Percentiles rank a stretch among this genome's conserved stretches.
These are phyloP conservation scores for Termitomyces sp. DNA, from an alignment of 768 basidiomycete genomes.

Conservation along the genomic window DNA sequence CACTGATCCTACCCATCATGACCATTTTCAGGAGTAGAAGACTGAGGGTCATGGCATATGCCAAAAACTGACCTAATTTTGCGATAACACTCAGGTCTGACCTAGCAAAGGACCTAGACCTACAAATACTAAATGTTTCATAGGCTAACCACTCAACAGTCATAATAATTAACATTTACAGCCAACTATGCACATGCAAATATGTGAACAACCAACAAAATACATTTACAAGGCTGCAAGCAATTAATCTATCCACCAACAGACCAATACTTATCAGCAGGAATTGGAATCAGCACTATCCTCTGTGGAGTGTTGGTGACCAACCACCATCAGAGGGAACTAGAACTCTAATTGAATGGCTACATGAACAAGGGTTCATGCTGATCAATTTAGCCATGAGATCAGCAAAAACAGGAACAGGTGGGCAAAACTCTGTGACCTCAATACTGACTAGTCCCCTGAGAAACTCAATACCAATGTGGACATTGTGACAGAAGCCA, in stretches of 20 bases:
- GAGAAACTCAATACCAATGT: neutral
- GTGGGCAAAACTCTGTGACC: neutral
- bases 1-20: neutral
- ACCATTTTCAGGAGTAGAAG: neutral
- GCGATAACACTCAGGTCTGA: conserved; percentile 20
- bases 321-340: too few species aligned
- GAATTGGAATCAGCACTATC: too few species aligned
- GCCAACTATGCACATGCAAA: neutral
- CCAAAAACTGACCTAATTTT: conserved; percentile 13
- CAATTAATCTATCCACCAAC: too few species aligned
- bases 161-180: neutral
- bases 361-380: neutral
- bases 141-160: conserved; percentile 11
- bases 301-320: too few species aligned
- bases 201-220: too few species aligned
- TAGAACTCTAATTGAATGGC: too few species aligned
- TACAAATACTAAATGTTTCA: conserved; percentile 20
- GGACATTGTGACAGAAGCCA: neutral
- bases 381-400: neutral
- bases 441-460: neutral
- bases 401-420: neutral
- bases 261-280: neutral
- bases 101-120: conserved; percentile 18
- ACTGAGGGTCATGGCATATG: conserved; percentile 18
- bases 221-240: too few species aligned